phyloP scores from a whole-genome alignment of 2,329 filamentous ascomycete species.

The Fusarium cicatricum region DNA sequence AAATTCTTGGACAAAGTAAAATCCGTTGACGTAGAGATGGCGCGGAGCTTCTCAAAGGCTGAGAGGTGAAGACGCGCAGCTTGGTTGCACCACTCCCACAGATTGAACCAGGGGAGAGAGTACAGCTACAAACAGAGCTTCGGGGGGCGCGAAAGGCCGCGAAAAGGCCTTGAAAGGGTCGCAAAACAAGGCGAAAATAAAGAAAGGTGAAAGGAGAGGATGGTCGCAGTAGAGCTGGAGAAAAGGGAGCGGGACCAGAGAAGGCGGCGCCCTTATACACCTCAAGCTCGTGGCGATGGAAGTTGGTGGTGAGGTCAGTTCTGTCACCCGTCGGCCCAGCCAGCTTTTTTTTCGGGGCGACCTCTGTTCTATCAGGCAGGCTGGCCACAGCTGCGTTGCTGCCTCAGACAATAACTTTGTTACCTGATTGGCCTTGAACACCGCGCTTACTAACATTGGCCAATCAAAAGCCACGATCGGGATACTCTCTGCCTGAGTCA shows the following conservation, averaged over 20 bases:
- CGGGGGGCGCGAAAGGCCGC: conserved; percentile 17
- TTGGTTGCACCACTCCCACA: conserved; percentile 15
- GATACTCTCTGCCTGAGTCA: conserved; percentile 40
- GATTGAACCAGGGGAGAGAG: conserved; percentile 21
- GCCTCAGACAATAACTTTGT: conserved; percentile 48
- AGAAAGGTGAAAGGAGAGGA: conserved; percentile 26
- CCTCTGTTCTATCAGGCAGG: conserved; percentile 27
- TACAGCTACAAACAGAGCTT: conserved; percentile 21
- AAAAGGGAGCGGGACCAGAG: conserved; percentile 31
- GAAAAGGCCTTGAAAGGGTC: conserved; percentile 6
- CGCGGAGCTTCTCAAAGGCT: conserved; percentile 11
- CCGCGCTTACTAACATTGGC: conserved; percentile 39
- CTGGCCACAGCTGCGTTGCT: conserved; percentile 42
- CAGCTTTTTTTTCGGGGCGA: conserved; percentile 46
- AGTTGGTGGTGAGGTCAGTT: conserved; percentile 40
- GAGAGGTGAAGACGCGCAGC: conserved; percentile 19
- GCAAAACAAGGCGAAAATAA: conserved; percentile 18
- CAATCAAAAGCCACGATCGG: conserved; percentile 39
- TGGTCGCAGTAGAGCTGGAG: conserved; percentile 14
- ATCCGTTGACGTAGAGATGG: conserved; percentile 6
- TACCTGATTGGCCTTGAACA: conserved; percentile 41
- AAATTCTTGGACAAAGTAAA: neutral
- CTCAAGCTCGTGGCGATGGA: conserved; percentile 39
- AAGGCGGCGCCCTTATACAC: conserved; percentile 44
- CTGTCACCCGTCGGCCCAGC: conserved; percentile 35